phyloP scores from a whole-genome alignment of 495 filamentous ascomycete genomes.

The Penicillium malachiteum region DNA sequence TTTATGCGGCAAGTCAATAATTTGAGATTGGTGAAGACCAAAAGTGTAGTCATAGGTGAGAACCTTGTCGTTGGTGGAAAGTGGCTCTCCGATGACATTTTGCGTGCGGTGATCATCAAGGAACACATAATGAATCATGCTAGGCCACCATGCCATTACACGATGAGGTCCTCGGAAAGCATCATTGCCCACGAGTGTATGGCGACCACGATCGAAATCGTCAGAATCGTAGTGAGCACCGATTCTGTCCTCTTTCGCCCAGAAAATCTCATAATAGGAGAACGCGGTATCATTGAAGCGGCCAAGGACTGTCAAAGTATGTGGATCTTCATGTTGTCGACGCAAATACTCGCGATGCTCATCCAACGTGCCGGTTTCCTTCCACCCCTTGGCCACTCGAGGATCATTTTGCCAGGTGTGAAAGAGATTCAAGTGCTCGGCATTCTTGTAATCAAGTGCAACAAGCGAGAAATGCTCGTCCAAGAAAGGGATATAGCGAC shows the following conservation, averaged over 20 bases:
- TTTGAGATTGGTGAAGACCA: conserved; percentile 58
- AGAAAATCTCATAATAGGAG: conserved; percentile 67
- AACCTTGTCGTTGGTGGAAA: conserved; percentile 54
- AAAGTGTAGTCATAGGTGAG: conserved; percentile 61
- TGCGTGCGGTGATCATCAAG: conserved; percentile 63
- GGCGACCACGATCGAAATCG: conserved; percentile 62
- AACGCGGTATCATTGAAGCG: conserved; percentile 58
- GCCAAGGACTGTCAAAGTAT: conserved; percentile 56
- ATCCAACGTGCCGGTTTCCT: conserved; percentile 61
- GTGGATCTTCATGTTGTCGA: conserved; percentile 55
- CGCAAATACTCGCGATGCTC: conserved; percentile 60
- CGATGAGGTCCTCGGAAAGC: conserved; percentile 62
- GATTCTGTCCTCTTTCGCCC: conserved; percentile 60
- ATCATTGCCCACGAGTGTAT: conserved; percentile 62
- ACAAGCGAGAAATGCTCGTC: conserved; percentile 62
- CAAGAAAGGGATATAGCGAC: conserved; percentile 62
- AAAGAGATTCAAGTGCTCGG: conserved; percentile 57
- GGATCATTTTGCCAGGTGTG: conserved; percentile 68
- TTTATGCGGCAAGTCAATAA: conserved; percentile 62
- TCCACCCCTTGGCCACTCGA: conserved; percentile 64
- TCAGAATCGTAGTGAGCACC: conserved; percentile 59
- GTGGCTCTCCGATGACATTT: conserved; percentile 61
- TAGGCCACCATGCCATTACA: conserved; percentile 65
- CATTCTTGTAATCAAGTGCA: conserved; percentile 52
- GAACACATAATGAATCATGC: conserved; percentile 64